Evolutionary conservation across 2,329 filamentous ascomycete genomes (phyloP).

Genomic region (Colletotrichum filicis): DNA sequence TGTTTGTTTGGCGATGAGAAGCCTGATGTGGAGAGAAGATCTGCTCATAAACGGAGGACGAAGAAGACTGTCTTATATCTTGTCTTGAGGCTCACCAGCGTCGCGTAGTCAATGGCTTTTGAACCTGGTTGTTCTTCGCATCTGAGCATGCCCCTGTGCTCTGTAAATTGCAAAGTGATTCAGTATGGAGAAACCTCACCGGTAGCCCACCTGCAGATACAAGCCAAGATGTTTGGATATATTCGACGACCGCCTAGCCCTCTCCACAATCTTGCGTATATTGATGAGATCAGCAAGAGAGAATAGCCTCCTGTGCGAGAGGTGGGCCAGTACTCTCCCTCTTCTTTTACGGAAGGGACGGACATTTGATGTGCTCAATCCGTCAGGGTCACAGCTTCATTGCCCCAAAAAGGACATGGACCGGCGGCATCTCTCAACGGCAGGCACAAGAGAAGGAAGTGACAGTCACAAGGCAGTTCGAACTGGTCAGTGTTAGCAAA

Average conservation of each 20-base stretch:
- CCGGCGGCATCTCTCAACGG: neutral
- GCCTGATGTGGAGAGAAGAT: slow-evolving; percentile 12
- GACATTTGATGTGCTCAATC: neutral
- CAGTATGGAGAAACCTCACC: neutral
- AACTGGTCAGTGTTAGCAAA: neutral
- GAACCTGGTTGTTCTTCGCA: neutral
- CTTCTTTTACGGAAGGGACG: neutral
- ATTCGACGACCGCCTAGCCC: slow-evolving; percentile 28
- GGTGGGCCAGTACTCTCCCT: neutral
- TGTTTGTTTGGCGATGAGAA: slow-evolving; percentile 16
- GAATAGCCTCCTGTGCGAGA: too few relatives aligned
- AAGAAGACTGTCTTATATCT: slow-evolving; percentile 9
- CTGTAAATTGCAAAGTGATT: neutral
- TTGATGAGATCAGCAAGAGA: neutral
- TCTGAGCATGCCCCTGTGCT: neutral
- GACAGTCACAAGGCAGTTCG: neutral
- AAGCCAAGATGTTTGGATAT: slow-evolving; percentile 4
- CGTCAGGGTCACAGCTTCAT: neutral
- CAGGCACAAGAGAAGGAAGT: neutral
- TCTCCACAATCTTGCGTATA: slow-evolving; percentile 24
- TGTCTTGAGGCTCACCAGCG: neutral
- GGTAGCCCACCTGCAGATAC: neutral
- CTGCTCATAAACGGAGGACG: neutral
- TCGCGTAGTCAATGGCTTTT: neutral
- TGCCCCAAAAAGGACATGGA: neutral